Conservation (phyloP, 352 stramenopile genomes). For the Phytopythium chamaehyphon region DNA sequence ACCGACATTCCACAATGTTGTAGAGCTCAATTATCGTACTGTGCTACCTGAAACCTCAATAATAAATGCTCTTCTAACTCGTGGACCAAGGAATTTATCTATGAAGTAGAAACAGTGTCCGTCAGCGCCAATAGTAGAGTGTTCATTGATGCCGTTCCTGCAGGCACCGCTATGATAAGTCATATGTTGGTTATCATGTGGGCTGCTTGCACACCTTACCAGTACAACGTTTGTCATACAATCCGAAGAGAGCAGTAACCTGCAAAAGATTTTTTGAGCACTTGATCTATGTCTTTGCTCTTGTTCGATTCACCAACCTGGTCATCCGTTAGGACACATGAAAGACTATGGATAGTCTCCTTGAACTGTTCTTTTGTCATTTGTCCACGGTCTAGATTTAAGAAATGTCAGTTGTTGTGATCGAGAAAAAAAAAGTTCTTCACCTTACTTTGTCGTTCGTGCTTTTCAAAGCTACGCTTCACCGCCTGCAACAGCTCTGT, state of each 20-base stretch:
- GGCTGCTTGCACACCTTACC: constrained; percentile 13
- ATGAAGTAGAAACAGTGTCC: neutral
- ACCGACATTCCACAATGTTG: too few relatives aligned
- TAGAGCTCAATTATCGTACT: too few relatives aligned
- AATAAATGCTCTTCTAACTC: too few relatives aligned
- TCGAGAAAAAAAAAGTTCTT: too few relatives aligned
- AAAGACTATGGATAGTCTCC: constrained; percentile 40
- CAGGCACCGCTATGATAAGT: neutral
- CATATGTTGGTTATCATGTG: constrained; percentile 1
- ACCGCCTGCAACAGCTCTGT: constrained; percentile 46
- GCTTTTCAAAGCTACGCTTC: constrained; percentile 57
- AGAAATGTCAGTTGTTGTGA: neutral
- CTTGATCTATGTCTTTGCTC: neutral
- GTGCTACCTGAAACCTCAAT: too few relatives aligned
- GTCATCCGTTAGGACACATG: constrained; percentile 55
- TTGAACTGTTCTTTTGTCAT: constrained; percentile 56
- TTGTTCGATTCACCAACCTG: constrained; percentile 22
- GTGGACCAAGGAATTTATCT: too few relatives aligned
- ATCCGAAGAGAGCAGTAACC: constrained; percentile 43
- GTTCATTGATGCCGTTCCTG: constrained; percentile 36
- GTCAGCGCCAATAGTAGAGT: constrained; percentile 20
- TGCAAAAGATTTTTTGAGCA: constrained; percentile 7
- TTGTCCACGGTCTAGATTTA: constrained; percentile 25
- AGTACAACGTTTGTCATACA: constrained; percentile 33
- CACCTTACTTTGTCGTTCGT: constrained; percentile 35